phyloP scores from a whole-genome alignment of 352 stramenopile species.

The Plasmopara viticola region DNA sequence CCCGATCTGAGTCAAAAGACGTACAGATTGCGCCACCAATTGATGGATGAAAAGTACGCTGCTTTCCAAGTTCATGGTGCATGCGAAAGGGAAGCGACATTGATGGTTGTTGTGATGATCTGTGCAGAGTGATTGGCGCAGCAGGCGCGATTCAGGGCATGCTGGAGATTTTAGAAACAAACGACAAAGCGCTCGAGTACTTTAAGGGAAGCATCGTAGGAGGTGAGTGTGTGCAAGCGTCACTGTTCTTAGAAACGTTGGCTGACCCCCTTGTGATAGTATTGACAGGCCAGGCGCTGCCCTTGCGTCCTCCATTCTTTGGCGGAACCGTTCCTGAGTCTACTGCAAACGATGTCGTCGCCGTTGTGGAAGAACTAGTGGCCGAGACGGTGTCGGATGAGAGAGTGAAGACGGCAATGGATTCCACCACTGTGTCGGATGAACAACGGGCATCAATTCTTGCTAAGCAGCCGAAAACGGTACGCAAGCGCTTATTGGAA shows the following conservation, averaged over 20 bases:
- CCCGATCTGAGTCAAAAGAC: conserved; percentile 38
- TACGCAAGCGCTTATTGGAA: conserved; percentile 36
- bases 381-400: conserved; percentile 1
- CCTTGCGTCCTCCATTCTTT: conserved; percentile 33
- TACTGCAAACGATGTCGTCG: conserved; percentile 17
- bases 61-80: neutral
- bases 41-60: conserved; percentile 52
- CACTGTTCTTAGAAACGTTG: neutral
- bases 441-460: conserved; percentile 29
- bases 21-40: conserved; percentile 35
- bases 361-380: conserved; percentile 13
- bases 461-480: conserved; percentile 13
- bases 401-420: neutral
- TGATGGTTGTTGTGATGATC: neutral
- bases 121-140: conserved; percentile 26
- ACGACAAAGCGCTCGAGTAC: conserved; percentile 39
- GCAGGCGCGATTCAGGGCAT: conserved; percentile 38
- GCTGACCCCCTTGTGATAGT: conserved; percentile 20
- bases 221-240: conserved; percentile 22
- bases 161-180: conserved; percentile 40
- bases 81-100: neutral
- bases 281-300: conserved; percentile 33
- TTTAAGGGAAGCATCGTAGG: conserved; percentile 59
- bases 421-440: conserved; percentile 1
- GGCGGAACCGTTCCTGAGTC: conserved; percentile 23